These are phyloP conservation scores for Brassica nigra DNA, from an alignment of 345 rosid genomes.

Conservation along the genomic window DNA sequence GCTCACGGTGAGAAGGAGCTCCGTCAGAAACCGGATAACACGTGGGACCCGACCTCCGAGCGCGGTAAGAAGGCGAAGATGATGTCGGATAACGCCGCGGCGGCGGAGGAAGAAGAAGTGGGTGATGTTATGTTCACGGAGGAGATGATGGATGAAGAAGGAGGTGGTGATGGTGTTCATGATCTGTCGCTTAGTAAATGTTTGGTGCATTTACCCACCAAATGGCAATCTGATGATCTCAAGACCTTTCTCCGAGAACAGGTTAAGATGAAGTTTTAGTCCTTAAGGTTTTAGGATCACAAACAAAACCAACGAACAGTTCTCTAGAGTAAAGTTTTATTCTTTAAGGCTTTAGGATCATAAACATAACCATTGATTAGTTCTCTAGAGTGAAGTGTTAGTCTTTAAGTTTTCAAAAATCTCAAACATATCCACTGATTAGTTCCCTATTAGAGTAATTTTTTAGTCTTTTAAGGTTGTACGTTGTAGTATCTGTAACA, in stretches of 20 bases:
- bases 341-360: background rate
- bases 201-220: conserved; percentile 71
- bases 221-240: conserved; percentile 65
- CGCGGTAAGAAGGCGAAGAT: conserved; percentile 65
- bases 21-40: conserved; percentile 64
- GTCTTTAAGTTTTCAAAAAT: background rate
- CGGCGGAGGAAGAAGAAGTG: conserved; percentile 37
- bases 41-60: conserved; percentile 98
- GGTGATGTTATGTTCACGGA: conserved; percentile 63
- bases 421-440: background rate
- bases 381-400: conserved; percentile 34
- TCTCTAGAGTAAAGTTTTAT: background rate
- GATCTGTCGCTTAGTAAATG: conserved; percentile 69
- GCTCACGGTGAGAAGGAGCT: conserved; percentile 95
- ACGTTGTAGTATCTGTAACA: background rate
- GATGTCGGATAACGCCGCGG: conserved; percentile 38
- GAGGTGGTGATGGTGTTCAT: conserved; percentile 33
- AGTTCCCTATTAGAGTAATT: conserved; percentile 35
- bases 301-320: background rate
- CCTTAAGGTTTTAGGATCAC: background rate
- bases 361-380: background rate
- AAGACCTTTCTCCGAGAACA: conserved; percentile 64
- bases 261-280: conserved; percentile 38
- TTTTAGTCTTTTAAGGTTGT: background rate
- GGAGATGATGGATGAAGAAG: conserved; percentile 50